A percentile compares a stretch with the other conserved stretches of the same genome.
These are phyloP conservation scores for Sarcodon sp. DNA, from an alignment of 768 basidiomycete species.

Conservation along the genomic window DNA sequence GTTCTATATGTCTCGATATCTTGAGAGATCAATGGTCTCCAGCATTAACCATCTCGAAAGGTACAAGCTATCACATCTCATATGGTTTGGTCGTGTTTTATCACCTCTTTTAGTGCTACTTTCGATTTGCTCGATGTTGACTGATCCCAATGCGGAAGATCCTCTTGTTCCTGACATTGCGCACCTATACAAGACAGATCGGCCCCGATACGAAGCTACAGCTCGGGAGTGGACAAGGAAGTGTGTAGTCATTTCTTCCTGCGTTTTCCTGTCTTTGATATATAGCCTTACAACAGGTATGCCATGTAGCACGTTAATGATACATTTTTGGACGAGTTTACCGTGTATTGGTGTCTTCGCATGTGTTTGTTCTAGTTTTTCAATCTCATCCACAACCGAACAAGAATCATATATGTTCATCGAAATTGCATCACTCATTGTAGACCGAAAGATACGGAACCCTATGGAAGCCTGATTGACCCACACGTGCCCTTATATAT, in stretches of 20 bases:
- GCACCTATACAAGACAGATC: conserved; percentile 98
- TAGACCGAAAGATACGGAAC: too few relatives aligned
- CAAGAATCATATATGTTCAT: too few relatives aligned
- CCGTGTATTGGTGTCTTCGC: not conserved
- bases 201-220: conserved; percentile 92
- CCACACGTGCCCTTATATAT: too few relatives aligned
- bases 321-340: not conserved
- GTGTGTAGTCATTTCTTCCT: conserved; percentile 31
- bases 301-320: conserved; percentile 33
- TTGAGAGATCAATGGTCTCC: conserved; percentile 99
- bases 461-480: too few relatives aligned
- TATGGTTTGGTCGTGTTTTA: not conserved
- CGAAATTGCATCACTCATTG: too few relatives aligned
- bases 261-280: not conserved
- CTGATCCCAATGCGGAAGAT: conserved; percentile 98
- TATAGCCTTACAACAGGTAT: conserved; percentile 18
- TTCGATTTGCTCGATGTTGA: conserved; percentile 98
- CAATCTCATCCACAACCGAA: not conserved
- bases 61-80: conserved; percentile 26
- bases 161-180: conserved; percentile 98
- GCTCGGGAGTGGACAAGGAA: conserved; percentile 99
- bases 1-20: conserved; percentile 97
- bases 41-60: conserved; percentile 97
- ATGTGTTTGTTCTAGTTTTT: not conserved
- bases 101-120: conserved; percentile 52